A percentile compares a stretch with the other conserved stretches of the same genome.
Evolutionary conservation across 495 filamentous ascomycete species (phyloP).

Genomic region (Cetradonia linearis): DNA sequence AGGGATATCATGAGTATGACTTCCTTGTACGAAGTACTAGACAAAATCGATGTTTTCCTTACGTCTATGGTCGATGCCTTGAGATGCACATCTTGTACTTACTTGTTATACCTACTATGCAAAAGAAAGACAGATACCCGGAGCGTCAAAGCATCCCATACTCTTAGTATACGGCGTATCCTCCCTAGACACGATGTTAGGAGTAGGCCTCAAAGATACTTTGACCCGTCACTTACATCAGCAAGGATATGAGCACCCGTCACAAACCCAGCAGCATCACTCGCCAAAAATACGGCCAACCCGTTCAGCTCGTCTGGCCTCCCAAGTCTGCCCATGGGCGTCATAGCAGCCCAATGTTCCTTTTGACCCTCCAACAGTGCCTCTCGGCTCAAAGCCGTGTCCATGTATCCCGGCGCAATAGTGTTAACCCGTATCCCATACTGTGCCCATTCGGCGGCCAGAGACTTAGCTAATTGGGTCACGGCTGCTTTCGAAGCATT

Average conservation of each 20-base stretch:
- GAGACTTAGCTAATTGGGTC: conserved; percentile 44
- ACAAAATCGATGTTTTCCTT: not conserved
- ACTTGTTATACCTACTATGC: not conserved
- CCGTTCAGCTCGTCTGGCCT: conserved; percentile 67
- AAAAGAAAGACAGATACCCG: not conserved
- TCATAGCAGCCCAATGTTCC: conserved; percentile 65
- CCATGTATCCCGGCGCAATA: conserved; percentile 39
- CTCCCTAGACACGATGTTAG: conserved; percentile 9
- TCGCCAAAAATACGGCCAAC: conserved; percentile 66
- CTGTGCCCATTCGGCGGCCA: conserved; percentile 57
- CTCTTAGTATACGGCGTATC: conserved; percentile 17
- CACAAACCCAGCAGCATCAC: conserved; percentile 64
- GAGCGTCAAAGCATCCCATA: not conserved
- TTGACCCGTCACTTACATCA: conserved; percentile 42
- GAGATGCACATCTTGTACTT: not conserved
- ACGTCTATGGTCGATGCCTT: not conserved
- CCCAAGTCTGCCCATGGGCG: conserved; percentile 64
- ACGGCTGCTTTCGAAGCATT: conserved; percentile 61
- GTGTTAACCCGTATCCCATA: conserved; percentile 41
- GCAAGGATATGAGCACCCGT: conserved; percentile 70
- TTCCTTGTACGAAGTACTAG: no score
- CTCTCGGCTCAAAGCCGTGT: conserved; percentile 30
- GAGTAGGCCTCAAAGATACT: not conserved
- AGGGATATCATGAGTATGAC: no score
- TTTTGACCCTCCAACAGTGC: conserved; percentile 39